phyloP scores from a whole-genome alignment of 129 eudicot species.

The Flaveria trinervia region DNA sequence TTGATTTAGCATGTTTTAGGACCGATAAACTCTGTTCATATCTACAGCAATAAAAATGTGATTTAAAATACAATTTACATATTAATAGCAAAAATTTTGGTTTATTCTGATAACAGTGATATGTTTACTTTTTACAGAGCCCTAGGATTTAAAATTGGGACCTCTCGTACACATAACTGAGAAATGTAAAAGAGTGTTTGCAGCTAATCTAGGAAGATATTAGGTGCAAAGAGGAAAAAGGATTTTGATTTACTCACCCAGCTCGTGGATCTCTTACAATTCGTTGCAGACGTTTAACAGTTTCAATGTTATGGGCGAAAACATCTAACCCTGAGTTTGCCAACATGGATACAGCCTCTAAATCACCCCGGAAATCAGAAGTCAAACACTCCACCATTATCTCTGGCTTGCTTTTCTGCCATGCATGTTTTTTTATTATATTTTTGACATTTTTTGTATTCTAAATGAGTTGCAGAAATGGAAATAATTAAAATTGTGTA shows the following conservation, averaged over 20 bases:
- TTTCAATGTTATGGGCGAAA: slow-evolving; percentile 94
- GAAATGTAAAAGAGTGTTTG: too few relatives aligned
- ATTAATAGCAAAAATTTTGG: neutral
- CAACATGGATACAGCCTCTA: slow-evolving; percentile 71
- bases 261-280: slow-evolving; percentile 95
- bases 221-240: too few relatives aligned
- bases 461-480: neutral
- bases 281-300: slow-evolving; percentile 84
- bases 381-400: slow-evolving; percentile 97
- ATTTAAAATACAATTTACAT: neutral
- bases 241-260: slow-evolving; percentile 54
- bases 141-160: too few relatives aligned
- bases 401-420: slow-evolving; percentile 80
- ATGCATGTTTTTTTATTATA: neutral
- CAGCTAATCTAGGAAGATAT: too few relatives aligned
- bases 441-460: neutral
- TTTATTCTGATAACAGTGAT: slow-evolving; percentile 29
- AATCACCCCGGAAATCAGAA: slow-evolving; percentile 92
- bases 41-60: slow-evolving; percentile 39
- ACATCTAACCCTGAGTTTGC: slow-evolving; percentile 94
- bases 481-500: slow-evolving; percentile 9
- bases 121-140: too few relatives aligned
- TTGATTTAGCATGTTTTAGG: slow-evolving; percentile 77
- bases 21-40: slow-evolving; percentile 94
- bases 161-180: too few relatives aligned